Conservation (phyloP, 495 filamentous ascomycete genomes). For the Penicillium malachiteum region DNA sequence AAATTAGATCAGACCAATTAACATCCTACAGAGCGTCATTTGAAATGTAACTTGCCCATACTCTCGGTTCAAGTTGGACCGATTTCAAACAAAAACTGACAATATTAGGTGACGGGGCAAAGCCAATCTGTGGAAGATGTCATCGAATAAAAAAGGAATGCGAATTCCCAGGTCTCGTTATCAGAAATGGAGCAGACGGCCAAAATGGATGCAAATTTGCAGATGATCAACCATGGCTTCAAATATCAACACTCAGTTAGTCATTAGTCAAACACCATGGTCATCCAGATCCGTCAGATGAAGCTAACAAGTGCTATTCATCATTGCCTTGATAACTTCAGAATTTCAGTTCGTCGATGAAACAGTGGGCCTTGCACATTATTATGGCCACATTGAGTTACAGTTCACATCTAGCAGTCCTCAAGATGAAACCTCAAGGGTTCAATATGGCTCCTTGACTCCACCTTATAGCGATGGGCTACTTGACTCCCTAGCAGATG, state of each 20-base stretch:
- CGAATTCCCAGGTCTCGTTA: not conserved
- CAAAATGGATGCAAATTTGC: not conserved
- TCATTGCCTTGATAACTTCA: not conserved
- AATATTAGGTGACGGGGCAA: not conserved
- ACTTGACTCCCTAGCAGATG: too few species aligned
- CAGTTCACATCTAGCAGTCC: not conserved
- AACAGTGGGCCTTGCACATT: slow-evolving; percentile 2
- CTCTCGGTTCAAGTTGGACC: too few species aligned
- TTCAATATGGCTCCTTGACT: not conserved
- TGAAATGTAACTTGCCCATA: not conserved
- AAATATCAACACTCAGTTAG: not conserved
- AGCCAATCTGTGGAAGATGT: slow-evolving; percentile 1
- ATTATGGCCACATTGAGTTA: not conserved
- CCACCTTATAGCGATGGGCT: not conserved
- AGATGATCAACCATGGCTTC: slow-evolving; percentile 1
- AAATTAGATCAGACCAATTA: not conserved
- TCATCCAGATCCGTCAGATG: too few species aligned
- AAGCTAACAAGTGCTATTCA: too few species aligned
- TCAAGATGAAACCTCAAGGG: not conserved
- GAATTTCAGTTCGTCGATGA: slow-evolving; percentile 5
- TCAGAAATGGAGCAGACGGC: not conserved
- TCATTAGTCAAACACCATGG: not conserved
- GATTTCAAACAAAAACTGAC: too few species aligned
- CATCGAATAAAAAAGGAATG: not conserved
- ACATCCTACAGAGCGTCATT: slow-evolving; percentile 1